Evolutionary conservation across 164 flowering plant species (phyloP).

Genomic region (Macadamia integrifolia): DNA sequence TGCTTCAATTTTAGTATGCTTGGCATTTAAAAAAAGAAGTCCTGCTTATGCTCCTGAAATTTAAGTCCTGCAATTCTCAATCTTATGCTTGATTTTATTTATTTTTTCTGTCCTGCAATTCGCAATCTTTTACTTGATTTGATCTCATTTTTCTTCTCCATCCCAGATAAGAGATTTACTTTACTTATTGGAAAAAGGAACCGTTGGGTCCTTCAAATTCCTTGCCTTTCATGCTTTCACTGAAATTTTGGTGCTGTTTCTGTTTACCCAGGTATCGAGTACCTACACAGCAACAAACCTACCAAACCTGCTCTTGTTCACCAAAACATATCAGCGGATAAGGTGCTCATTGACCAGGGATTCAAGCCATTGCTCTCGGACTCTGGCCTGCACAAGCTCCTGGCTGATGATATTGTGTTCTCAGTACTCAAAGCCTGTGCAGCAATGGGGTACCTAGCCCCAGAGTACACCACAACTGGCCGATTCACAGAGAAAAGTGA

Average conservation of each 20-base stretch:
- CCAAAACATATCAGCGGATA: conserved; percentile 85
- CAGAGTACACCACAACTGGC: conserved; percentile 86
- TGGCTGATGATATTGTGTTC: conserved; percentile 84
- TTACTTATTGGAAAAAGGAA: too few species aligned
- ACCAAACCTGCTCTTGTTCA: conserved; percentile 62
- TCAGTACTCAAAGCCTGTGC: conserved; percentile 84
- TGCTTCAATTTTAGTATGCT: background rate
- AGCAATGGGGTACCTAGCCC: conserved; percentile 97
- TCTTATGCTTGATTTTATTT: background rate
- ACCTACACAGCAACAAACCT: conserved; percentile 51
- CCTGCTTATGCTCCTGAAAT: background rate
- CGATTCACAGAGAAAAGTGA: conserved; percentile 88
- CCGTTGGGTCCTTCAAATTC: background rate
- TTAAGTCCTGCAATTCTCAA: too few species aligned
- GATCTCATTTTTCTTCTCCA: too few species aligned
- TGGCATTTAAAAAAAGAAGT: too few species aligned
- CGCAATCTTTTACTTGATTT: too few species aligned
- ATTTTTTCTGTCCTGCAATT: background rate
- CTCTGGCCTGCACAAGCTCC: conserved; percentile 76
- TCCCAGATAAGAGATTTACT: too few species aligned
- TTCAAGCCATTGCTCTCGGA: conserved; percentile 68
- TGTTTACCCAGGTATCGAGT: conserved; percentile 61
- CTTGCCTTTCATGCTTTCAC: too few species aligned
- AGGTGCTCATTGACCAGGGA: conserved; percentile 62
- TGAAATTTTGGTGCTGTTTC: too few species aligned